These are phyloP conservation scores for Brassica carinata DNA, from an alignment of 345 rosid species.

Conservation along the genomic window DNA sequence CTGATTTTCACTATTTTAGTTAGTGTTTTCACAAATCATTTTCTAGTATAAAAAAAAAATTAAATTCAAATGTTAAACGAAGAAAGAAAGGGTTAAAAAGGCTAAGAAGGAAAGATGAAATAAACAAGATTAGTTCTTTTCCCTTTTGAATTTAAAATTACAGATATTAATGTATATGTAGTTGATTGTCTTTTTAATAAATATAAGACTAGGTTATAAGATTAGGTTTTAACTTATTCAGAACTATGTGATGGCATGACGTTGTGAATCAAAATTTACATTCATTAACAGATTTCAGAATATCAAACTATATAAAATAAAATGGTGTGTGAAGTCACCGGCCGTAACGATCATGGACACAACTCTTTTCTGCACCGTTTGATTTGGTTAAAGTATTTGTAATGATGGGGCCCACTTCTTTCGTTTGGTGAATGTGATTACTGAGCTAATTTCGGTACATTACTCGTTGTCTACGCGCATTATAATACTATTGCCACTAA, in stretches of 20 bases:
- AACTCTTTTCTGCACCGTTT: conserved; percentile 37
- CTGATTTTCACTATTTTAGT: neutral
- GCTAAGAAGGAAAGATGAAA: neutral
- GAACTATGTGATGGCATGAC: conserved; percentile 33
- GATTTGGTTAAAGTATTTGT: conserved; percentile 40
- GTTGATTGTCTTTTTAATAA: neutral
- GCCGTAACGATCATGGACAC: conserved; percentile 46
- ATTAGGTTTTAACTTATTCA: conserved; percentile 19
- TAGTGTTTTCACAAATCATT: neutral
- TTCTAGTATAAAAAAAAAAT: neutral
- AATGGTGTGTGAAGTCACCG: conserved; percentile 36
- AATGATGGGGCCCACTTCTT: conserved; percentile 42
- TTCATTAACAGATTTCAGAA: neutral
- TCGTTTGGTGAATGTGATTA: conserved; percentile 38
- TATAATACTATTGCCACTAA: conserved; percentile 20
- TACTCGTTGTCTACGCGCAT: conserved; percentile 27
- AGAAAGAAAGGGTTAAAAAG: neutral
- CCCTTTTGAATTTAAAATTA: neutral
- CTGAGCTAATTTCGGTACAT: conserved; percentile 41
- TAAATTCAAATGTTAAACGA: conserved; percentile 3
- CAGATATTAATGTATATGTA: neutral
- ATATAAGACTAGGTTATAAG: conserved; percentile 28
- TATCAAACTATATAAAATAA: neutral
- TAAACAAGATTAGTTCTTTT: neutral
- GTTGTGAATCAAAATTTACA: conserved; percentile 13